phyloP scores from a whole-genome alignment of 345 rosid genomes.

The Citrus reticulata region DNA sequence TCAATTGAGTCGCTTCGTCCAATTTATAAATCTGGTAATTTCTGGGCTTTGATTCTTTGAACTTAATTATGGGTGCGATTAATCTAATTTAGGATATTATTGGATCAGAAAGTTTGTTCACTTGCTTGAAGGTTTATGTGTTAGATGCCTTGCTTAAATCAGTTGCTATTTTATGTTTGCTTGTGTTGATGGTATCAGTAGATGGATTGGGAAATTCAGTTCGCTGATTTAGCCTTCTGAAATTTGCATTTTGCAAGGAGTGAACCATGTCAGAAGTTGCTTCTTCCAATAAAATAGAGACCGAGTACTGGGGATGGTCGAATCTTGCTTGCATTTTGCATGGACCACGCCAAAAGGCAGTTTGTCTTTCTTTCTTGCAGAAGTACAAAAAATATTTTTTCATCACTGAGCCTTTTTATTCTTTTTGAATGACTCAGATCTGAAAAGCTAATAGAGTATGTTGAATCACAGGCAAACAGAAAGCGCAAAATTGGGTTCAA shows the following conservation, averaged over 20 bases:
- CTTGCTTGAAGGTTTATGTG: no score
- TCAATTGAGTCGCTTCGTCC: slow-evolving; percentile 48
- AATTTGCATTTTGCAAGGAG: neutral
- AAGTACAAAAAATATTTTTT: neutral
- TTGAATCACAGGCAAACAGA: slow-evolving; percentile 62
- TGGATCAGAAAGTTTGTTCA: no score
- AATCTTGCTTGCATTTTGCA: neutral
- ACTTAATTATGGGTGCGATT: no score
- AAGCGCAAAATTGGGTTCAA: slow-evolving; percentile 46
- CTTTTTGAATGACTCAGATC: slow-evolving; percentile 39
- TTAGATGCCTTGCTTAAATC: no score
- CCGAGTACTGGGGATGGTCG: neutral
- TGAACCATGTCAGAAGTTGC: neutral
- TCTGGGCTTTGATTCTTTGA: neutral
- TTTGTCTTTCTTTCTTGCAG: neutral
- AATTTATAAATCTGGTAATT: slow-evolving; percentile 60
- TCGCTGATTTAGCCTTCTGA: neutral
- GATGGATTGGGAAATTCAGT: neutral
- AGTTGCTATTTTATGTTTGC: neutral
- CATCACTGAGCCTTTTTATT: neutral
- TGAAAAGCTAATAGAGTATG: slow-evolving; percentile 65
- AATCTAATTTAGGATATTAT: no score
- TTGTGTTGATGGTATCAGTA: neutral
- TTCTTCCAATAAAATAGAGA: neutral
- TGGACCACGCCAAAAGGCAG: neutral